Base-by-base conservation (phyloP, 75 land plant species). In the Selaginella moellendorffii region DNA sequence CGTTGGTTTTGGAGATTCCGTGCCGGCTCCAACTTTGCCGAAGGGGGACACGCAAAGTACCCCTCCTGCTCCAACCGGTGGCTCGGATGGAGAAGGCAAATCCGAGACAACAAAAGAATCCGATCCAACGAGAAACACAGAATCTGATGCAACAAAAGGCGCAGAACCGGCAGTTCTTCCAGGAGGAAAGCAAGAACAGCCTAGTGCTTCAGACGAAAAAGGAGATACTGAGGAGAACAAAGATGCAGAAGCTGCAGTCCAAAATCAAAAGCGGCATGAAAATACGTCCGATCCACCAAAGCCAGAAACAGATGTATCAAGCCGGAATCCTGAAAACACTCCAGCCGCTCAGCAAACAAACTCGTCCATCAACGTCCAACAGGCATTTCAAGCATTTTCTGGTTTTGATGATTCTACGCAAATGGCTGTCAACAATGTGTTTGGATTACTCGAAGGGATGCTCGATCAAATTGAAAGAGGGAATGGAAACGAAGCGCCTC, bases 381-480 rank as follows among this genome's bases (percentile, higher is more conserved):
- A 77, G 42, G 99, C 99, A 64, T 70, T 89, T 0, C 79, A 89
- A 75, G 87, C 96, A 29, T 72, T 95, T 21, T 77, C 85, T 58
- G 87, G 88, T 25, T 68, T 95, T 63, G 99, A 95, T 76, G 99
- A 95, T 65, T 83, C 99, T 2, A 95, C 97, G 0, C 99, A 95
- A 74, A 74, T 89, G 79, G 99, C 99, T 30, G 99, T 95, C 28
- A 89, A 83, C n/a, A 95, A 84, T 79, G 96, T 95, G 18, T 95
- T 95, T 82, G 84, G 85, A 65, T 90, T 90, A 20, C 71, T 86
- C 21, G 99, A 86, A 69, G 73, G 77, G 66, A 82, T 95, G 85
- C 79, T 95, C 27, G 76, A 79, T 19, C 85, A 86, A 54, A 66
- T 84, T 0, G 96, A 89, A 63, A 84, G 76, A 56, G 82, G 76